These are phyloP conservation scores for Skeletonema potamos DNA, from an alignment of 108 stramenopile genomes.

Conservation along the genomic window DNA sequence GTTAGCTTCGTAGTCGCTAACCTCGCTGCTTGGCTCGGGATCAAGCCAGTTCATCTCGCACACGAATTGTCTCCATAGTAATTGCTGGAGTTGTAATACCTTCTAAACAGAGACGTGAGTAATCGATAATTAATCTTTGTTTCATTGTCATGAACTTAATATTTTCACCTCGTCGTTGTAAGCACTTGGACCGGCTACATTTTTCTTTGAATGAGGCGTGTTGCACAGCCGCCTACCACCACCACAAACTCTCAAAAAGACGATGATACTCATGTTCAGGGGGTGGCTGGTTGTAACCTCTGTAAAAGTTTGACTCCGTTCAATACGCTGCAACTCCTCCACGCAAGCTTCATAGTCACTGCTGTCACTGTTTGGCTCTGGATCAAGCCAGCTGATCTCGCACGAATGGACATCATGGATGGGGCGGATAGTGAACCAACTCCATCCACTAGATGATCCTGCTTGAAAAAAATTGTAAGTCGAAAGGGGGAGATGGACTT, in stretches of 20 bases:
- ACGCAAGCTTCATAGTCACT: neutral
- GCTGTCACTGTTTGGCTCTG: neutral
- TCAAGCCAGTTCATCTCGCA: neutral
- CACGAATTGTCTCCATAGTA: too few relatives aligned
- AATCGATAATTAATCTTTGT: too few relatives aligned
- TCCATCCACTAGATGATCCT: neutral
- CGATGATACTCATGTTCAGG: neutral
- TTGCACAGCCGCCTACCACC: too few relatives aligned
- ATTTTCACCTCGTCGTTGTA: too few relatives aligned
- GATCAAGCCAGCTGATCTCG: neutral
- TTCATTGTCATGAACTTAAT: too few relatives aligned
- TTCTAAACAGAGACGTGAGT: too few relatives aligned
- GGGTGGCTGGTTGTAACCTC: neutral
- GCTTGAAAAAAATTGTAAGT: neutral
- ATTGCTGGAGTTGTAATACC: too few relatives aligned
- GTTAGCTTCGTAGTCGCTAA: too few relatives aligned
- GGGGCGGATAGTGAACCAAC: neutral
- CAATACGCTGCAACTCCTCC: neutral
- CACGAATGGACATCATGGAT: neutral
- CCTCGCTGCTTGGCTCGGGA: too few relatives aligned
- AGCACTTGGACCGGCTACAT: too few relatives aligned
- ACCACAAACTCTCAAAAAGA: neutral
- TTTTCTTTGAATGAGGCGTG: too few relatives aligned
- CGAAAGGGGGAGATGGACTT: neutral
- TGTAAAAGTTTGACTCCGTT: neutral